Percentiles rank a stretch among this genome's conserved stretches.
Evolutionary conservation across 176 grass and related monocot genomes (phyloP).

Genomic region (Secale cereale): DNA sequence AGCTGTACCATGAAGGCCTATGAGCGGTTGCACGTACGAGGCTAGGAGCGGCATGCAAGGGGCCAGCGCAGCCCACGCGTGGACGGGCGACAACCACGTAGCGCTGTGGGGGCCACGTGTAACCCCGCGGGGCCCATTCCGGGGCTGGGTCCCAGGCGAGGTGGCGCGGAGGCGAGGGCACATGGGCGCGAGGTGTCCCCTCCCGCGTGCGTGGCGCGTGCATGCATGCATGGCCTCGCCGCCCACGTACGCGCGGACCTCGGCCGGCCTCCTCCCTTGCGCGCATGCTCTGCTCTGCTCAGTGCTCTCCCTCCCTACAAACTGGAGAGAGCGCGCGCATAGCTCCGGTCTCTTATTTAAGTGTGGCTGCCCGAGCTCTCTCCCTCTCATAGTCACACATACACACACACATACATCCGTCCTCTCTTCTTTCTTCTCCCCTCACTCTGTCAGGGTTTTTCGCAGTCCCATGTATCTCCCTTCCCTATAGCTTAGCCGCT

Average conservation of each 20-base stretch:
- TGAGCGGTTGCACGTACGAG: conserved; percentile 1
- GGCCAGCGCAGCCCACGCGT: conserved; percentile 36
- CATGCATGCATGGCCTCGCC: conserved; percentile 5
- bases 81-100: conserved; percentile 23
- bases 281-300: neutral
- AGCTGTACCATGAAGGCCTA: neutral
- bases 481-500: neutral
- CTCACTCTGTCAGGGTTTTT: neutral
- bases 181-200: conserved; percentile 33
- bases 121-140: neutral
- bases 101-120: conserved; percentile 45
- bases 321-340: neutral
- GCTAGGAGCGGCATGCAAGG: conserved; percentile 22
- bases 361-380: conserved; percentile 7
- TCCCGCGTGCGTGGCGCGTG: conserved; percentile 34
- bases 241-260: conserved; percentile 32
- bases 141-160: neutral
- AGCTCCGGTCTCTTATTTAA: conserved; percentile 35
- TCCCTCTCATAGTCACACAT: neutral
- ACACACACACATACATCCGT: neutral
- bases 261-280: neutral
- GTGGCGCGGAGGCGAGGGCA: conserved; percentile 16
- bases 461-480: neutral
- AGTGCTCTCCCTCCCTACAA: neutral
- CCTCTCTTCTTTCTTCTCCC: neutral